Evolutionary conservation across 345 rosid species (phyloP), one percentile per base, ranked within the genome.

Genomic region (Atalantia buxifolia): DNA sequence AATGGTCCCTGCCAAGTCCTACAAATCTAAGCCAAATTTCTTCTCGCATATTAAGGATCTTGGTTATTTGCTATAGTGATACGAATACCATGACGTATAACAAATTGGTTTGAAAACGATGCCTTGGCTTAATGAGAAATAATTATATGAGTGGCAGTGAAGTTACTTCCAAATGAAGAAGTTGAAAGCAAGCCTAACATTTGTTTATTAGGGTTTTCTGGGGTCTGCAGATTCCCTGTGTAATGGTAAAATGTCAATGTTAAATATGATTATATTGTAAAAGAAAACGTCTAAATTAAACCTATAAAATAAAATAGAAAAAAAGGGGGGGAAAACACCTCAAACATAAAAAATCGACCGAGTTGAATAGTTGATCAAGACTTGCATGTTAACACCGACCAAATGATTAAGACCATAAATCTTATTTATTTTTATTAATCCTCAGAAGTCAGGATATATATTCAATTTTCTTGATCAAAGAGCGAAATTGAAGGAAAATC

Each of bases 401-500:
- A 56, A 77, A 83, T 86, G 75, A 86, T 86, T 75, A 79, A 53
- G 73, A 64, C 64, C 25, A 31, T 4, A 69, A 69, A 28, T 50
- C 73, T 48, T 27, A 6, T 40, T 4, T 42, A 28, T 16, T 25
- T 69, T 7, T 69, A 69, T 69, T 48, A 2, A 10, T 5, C 18
- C 7, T 42, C 53, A 10, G 53, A 10, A 36, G 25, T 10, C 7
- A 12, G 38, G 30, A 31, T 42, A 19, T 7, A 19, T 7, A 42
- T 10, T 12, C 28, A 2, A 24, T 66, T 24, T 45, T 13, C 66
- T 63, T 64, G n/a, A 77, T 77, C 69, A 65, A 56, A 57, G 36
- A 71, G 71, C 88, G 83, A 78, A 80, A 86, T 71, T 73, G 78
- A 79, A 82, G 84, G 84, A 65, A 75, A 79, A 7, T 69, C 76